Conservation (phyloP, 164 flowering plant genomes). For the Stephania japonica region DNA sequence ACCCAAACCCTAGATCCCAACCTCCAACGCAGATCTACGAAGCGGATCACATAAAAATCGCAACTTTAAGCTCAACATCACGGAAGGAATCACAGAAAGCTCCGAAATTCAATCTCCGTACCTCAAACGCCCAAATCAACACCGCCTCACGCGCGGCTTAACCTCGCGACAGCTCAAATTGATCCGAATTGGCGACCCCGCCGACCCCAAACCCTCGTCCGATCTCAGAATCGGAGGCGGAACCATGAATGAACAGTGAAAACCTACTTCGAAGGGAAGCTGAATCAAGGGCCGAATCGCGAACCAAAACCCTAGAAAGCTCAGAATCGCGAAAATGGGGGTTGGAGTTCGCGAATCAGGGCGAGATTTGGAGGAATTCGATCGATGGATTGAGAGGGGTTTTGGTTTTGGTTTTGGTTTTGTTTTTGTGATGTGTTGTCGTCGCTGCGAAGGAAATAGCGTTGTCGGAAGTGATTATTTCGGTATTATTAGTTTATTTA, state of each 20-base stretch:
- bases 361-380: slow-evolving; percentile 9
- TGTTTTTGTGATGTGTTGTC: not conserved
- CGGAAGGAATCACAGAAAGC: not conserved
- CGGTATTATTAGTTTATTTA: not conserved
- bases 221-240: slow-evolving; percentile 3
- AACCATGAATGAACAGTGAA: slow-evolving; percentile 4
- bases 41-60: slow-evolving; percentile 2
- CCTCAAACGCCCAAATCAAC: slow-evolving; percentile 5
- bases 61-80: not conserved
- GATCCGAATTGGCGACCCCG: slow-evolving; percentile 12
- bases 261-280: not conserved
- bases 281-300: slow-evolving; percentile 2
- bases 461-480: slow-evolving; percentile 18
- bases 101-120: slow-evolving; percentile 5
- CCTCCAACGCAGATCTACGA: slow-evolving; percentile 15
- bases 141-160: not conserved
- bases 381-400: not conserved
- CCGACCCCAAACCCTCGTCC: not conserved
- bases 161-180: slow-evolving; percentile 7
- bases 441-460: slow-evolving; percentile 13
- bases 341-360: not conserved
- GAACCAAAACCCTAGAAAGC: slow-evolving; percentile 19
- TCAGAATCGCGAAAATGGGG: not conserved
- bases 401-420: too few relatives aligned
- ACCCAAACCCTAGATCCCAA: not conserved